Percentiles rank a stretch among this genome's conserved stretches.
Evolutionary conservation across 176 grass and related monocot genomes (phyloP).

Genomic region (Carex kokanica): DNA sequence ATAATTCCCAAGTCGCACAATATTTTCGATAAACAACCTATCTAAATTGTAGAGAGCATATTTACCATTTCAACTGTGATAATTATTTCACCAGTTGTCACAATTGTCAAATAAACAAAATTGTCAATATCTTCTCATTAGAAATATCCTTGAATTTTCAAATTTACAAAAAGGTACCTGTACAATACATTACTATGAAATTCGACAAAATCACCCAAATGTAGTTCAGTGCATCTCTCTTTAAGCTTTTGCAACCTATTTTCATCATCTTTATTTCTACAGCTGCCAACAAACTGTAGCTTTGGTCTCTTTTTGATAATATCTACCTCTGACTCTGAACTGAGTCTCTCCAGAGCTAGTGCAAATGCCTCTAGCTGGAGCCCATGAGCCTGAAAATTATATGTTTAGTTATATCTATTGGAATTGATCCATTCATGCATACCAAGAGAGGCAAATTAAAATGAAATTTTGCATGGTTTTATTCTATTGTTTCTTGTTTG

Average conservation of each 20-base stretch:
- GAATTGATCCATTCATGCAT: not conserved
- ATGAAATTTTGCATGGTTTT: not conserved
- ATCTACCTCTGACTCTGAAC: conserved; percentile 23
- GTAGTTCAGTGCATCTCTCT: conserved; percentile 58
- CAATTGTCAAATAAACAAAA: not conserved
- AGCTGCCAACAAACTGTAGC: conserved; percentile 83
- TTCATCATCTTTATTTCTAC: conserved; percentile 76
- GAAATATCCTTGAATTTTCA: not conserved
- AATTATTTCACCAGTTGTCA: not conserved
- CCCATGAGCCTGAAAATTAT: conserved; percentile 59
- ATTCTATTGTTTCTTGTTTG: not conserved
- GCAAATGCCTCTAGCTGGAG: conserved; percentile 94
- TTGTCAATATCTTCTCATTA: not conserved
- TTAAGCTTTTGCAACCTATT: conserved; percentile 75
- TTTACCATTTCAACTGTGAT: not conserved
- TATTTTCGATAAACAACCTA: not conserved
- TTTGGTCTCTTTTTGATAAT: conserved; percentile 41
- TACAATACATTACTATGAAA: conserved; percentile 80
- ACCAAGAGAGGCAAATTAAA: not conserved
- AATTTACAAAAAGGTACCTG: conserved; percentile 30
- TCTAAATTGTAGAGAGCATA: not conserved
- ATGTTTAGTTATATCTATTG: not conserved
- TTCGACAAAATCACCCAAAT: conserved; percentile 71
- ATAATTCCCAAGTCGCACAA: not conserved
- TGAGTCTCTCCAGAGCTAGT: conserved; percentile 59